These are phyloP conservation scores for Paxillus ammoniavirescens DNA, from an alignment of 768 basidiomycete genomes.

Conservation along the genomic window DNA sequence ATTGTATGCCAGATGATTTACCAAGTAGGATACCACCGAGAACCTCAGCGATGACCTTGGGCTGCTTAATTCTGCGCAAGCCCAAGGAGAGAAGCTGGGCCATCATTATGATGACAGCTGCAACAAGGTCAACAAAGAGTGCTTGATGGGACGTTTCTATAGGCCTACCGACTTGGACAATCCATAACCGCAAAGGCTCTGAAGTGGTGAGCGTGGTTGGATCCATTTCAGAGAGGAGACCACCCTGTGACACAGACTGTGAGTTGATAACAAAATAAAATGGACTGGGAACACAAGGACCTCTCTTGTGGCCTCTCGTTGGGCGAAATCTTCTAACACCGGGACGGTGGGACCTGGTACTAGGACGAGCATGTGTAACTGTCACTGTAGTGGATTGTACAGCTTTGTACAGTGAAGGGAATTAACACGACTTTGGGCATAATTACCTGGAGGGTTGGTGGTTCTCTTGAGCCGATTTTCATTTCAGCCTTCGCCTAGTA, in stretches of 20 bases:
- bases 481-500: too few species aligned
- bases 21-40: constrained; percentile 89
- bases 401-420: too few species aligned
- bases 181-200: constrained; percentile 78
- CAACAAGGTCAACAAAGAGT: not conserved
- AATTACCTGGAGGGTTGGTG: too few species aligned
- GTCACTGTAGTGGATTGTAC: too few species aligned
- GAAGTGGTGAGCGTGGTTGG: constrained; percentile 60
- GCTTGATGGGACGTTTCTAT: constrained; percentile 16
- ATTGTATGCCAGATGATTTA: constrained; percentile 38
- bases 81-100: constrained; percentile 73
- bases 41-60: constrained; percentile 82
- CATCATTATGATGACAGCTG: constrained; percentile 80
- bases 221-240: constrained; percentile 71
- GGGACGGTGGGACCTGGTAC: constrained; percentile 44
- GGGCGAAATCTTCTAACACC: not conserved
- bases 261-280: not conserved
- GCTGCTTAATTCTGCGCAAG: constrained; percentile 77
- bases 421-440: too few species aligned
- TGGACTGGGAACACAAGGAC: constrained; percentile 2
- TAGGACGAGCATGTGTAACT: constrained; percentile 28
- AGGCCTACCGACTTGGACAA: constrained; percentile 66
- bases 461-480: too few species aligned
- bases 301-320: constrained; percentile 24
- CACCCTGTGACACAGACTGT: constrained; percentile 50